phyloP scores from a whole-genome alignment of 306 rosid species.

The Quercus gilva region DNA sequence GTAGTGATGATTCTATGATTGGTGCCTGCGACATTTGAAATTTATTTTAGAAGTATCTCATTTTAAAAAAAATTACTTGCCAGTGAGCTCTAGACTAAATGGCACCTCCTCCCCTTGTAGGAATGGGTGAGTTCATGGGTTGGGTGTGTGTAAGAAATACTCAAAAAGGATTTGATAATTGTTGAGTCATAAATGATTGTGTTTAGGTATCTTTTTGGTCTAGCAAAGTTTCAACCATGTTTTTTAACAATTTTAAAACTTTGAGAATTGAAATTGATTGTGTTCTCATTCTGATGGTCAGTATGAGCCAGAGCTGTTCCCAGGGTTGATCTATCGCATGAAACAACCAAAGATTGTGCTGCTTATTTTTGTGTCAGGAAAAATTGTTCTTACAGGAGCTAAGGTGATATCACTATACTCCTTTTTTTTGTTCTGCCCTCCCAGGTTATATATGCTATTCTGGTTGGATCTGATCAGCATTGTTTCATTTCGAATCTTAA shows the following conservation, averaged over 20 bases:
- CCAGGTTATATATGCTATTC: not conserved
- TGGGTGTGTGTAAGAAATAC: no score
- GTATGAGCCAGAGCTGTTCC: slow-evolving; percentile 99
- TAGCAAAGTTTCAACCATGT: not conserved
- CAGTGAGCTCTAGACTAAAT: no score
- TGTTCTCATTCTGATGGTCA: slow-evolving; percentile 17
- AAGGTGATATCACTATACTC: slow-evolving; percentile 51
- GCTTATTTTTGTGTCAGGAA: slow-evolving; percentile 90
- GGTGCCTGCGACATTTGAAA: no score
- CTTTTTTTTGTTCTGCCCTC: not conserved
- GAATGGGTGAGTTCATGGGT: no score
- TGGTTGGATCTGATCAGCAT: not conserved
- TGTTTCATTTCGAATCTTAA: slow-evolving; percentile 14
- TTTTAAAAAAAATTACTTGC: no score
- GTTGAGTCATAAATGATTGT: no score
- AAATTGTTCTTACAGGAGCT: slow-evolving; percentile 95
- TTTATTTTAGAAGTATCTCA: no score
- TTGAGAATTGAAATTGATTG: not conserved
- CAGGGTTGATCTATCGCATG: slow-evolving; percentile 94
- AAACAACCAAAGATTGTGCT: slow-evolving; percentile 96
- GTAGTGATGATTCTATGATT: no score
- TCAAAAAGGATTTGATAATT: no score
- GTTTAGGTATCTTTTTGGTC: not conserved
- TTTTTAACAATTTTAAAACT: no score
- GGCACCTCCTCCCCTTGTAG: no score